Percentiles rank a stretch among this genome's conserved stretches.
These are phyloP conservation scores for Nyssa sinensis DNA, from an alignment of 148 eudicot species.

Conservation along the genomic window DNA sequence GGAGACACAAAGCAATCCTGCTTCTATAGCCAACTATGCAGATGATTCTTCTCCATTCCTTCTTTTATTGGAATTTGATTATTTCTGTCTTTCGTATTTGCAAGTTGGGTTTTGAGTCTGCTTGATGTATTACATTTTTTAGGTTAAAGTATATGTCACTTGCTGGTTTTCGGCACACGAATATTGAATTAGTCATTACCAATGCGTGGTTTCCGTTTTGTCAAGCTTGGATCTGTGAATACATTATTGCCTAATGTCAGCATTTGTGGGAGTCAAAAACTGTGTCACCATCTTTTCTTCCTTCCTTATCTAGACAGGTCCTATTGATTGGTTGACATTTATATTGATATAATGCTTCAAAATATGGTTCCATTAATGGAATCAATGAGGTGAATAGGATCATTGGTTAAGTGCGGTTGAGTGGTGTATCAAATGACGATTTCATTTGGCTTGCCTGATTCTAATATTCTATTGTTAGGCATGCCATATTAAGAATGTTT, in stretches of 20 bases:
- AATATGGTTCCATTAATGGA: background rate
- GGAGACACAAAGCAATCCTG: slow-evolving; percentile 21
- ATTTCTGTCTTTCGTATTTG: background rate
- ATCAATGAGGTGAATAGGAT: no score
- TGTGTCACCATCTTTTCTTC: background rate
- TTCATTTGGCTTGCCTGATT: no score
- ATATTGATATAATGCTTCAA: background rate
- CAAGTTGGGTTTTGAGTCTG: background rate
- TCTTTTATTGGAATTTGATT: slow-evolving; percentile 18
- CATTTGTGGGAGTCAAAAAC: background rate
- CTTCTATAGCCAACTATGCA: slow-evolving; percentile 23
- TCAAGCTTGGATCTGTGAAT: background rate
- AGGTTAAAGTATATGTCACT: slow-evolving; percentile 7
- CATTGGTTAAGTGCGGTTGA: no score
- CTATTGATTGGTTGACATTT: background rate
- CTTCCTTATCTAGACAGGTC: background rate
- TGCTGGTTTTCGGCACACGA: background rate
- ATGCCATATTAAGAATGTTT: background rate
- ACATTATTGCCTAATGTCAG: background rate
- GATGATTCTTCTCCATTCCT: slow-evolving; percentile 21
- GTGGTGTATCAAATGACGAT: no score
- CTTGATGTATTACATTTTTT: background rate
- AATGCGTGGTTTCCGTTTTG: slow-evolving; percentile 4
- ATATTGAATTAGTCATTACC: background rate
- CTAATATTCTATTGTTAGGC: no score